Percentiles rank a stretch among this genome's conserved stretches.
Conservation (phyloP, 805 yeast genomes). For the Danielia oregonensis region DNA sequence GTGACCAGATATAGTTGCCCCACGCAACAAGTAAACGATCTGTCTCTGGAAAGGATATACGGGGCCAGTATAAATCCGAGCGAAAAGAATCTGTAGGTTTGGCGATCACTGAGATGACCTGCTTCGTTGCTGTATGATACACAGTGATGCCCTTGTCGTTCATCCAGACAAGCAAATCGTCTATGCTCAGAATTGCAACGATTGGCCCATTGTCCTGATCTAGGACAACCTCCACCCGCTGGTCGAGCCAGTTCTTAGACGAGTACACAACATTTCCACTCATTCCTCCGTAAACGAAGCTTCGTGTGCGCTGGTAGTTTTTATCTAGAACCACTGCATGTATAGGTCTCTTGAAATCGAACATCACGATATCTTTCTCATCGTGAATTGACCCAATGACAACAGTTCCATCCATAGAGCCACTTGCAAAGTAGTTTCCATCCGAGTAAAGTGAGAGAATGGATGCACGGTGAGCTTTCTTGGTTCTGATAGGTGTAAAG, state of each 20-base stretch:
- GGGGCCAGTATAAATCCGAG: slow-evolving; percentile 83
- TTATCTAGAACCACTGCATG: slow-evolving; percentile 82
- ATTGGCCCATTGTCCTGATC: slow-evolving; percentile 67
- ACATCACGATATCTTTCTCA: slow-evolving; percentile 62
- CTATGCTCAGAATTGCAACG: slow-evolving; percentile 59
- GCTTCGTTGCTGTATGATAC: slow-evolving; percentile 52
- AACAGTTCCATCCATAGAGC: slow-evolving; percentile 91
- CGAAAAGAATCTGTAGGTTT: slow-evolving; percentile 56
- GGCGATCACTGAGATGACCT: slow-evolving; percentile 47
- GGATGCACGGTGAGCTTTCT: slow-evolving; percentile 84
- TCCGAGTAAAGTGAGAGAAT: slow-evolving; percentile 70
- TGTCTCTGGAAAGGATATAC: slow-evolving; percentile 59
- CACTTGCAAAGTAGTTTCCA: slow-evolving; percentile 75
- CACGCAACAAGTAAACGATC: slow-evolving; percentile 76
- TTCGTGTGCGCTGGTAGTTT: slow-evolving; percentile 55
- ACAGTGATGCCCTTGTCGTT: slow-evolving; percentile 76
- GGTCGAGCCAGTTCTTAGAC: slow-evolving; percentile 83
- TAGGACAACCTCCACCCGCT: slow-evolving; percentile 63
- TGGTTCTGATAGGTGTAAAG: slow-evolving; percentile 60
- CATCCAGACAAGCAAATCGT: slow-evolving; percentile 75
- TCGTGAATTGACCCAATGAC: slow-evolving; percentile 70
- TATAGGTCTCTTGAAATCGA: slow-evolving; percentile 82
- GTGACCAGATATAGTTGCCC: slow-evolving; percentile 73
- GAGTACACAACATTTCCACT: slow-evolving; percentile 77
- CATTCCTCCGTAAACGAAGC: slow-evolving; percentile 86